Evolutionary conservation across 768 basidiomycete species (phyloP).

Genomic region (Mycena kentingensis): DNA sequence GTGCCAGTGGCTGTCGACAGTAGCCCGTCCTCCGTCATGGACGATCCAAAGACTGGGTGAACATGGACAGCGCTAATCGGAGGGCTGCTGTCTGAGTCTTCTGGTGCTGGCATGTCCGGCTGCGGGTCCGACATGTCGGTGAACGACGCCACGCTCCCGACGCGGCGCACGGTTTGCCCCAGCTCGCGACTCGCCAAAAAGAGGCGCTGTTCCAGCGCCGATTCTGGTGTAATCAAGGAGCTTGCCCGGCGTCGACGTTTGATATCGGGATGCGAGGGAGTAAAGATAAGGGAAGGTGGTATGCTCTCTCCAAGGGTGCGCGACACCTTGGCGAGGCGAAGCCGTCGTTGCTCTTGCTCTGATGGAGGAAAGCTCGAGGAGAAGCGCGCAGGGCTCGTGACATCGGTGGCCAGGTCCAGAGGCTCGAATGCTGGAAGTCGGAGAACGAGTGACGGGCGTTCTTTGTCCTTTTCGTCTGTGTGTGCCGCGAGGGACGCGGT

Average conservation of each 20-base stretch:
- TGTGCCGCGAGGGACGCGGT: neutral
- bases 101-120: neutral
- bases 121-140: neutral
- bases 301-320: conserved; percentile 49
- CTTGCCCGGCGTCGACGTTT: conserved; percentile 18
- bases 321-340: conserved; percentile 44
- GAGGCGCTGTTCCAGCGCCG: conserved; percentile 8
- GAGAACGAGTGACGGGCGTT: conserved; percentile 13
- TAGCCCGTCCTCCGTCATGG: conserved; percentile 2
- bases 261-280: neutral
- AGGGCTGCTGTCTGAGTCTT: neutral
- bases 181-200: conserved; percentile 4
- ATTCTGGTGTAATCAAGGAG: conserved; percentile 13
- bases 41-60: conserved; percentile 1
- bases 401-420: neutral
- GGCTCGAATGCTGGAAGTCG: conserved; percentile 11
- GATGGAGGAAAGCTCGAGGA: conserved; percentile 18
- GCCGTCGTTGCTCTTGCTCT: conserved; percentile 31
- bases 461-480: neutral
- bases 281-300: conserved; percentile 41
- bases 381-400: conserved; percentile 18
- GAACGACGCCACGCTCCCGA: conserved; percentile 1
- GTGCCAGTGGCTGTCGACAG: too few species aligned
- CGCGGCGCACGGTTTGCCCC: neutral
- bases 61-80: conserved; percentile 11